Evolutionary conservation across 169 alveolate genomes (phyloP).

Genomic region (Cryptosporidium muris): DNA sequence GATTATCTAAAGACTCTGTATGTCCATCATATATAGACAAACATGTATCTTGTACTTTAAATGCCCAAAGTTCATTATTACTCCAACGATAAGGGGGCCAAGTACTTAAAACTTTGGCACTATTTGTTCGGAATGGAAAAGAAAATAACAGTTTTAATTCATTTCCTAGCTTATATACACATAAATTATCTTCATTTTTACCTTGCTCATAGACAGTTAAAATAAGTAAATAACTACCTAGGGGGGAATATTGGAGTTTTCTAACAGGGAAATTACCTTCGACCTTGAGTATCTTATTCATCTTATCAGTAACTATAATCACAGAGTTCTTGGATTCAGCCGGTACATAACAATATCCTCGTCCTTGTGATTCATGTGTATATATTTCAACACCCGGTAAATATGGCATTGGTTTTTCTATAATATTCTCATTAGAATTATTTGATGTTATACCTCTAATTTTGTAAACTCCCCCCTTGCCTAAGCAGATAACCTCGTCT

Average conservation of each 20-base stretch:
- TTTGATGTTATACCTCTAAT: conserved; percentile 18
- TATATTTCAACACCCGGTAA: conserved; percentile 67
- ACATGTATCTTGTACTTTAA: conserved; percentile 68
- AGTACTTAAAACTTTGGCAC: conserved; percentile 63
- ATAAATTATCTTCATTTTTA: conserved; percentile 27
- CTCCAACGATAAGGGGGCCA: conserved; percentile 73
- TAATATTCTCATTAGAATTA: not conserved
- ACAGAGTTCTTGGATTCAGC: conserved; percentile 36
- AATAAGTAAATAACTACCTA: conserved; percentile 54
- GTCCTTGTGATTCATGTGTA: conserved; percentile 66
- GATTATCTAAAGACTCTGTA: conserved; percentile 37
- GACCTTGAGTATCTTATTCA: not conserved
- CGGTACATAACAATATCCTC: conserved; percentile 60
- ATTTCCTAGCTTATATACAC: conserved; percentile 23
- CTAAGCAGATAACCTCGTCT: conserved; percentile 55
- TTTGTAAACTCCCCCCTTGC: conserved; percentile 52
- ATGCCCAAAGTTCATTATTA: conserved; percentile 57
- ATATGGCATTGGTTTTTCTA: conserved; percentile 10
- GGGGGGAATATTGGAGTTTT: conserved; percentile 55
- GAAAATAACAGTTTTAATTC: conserved; percentile 9
- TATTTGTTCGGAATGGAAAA: conserved; percentile 52
- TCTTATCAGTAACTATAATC: not conserved
- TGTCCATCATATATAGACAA: conserved; percentile 46
- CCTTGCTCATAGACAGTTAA: conserved; percentile 38
- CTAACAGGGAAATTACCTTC: conserved; percentile 24